Conservation (phyloP, 208 protist species). For the Crithidia fasciculata region DNA sequence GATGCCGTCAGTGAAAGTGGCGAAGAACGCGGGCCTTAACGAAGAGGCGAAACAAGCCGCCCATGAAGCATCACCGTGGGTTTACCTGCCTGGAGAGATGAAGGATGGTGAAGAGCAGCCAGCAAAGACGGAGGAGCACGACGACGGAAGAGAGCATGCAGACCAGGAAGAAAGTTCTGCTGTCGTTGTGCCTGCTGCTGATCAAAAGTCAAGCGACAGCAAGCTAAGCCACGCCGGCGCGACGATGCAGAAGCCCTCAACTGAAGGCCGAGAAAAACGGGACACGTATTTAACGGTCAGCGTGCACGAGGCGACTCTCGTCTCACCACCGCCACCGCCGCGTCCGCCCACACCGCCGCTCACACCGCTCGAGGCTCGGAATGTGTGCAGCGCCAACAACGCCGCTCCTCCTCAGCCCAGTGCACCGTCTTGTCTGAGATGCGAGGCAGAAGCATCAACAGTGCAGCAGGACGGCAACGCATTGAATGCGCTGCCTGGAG, state of each 20-base stretch:
- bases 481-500: too few relatives aligned
- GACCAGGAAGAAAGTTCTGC: too few relatives aligned
- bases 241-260: too few relatives aligned
- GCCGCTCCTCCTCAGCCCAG: too few relatives aligned
- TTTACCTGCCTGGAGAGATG: not conserved
- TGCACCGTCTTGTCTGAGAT: too few relatives aligned
- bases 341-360: constrained; percentile 3
- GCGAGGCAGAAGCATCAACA: too few relatives aligned
- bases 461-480: too few relatives aligned
- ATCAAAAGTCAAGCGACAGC: not conserved
- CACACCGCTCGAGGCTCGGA: not conserved
- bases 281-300: too few relatives aligned
- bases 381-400: not conserved
- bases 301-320: too few relatives aligned
- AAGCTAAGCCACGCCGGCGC: not conserved
- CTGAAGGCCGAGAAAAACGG: too few relatives aligned
- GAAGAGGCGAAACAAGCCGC: not conserved
- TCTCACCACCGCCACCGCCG: not conserved
- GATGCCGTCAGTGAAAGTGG: not conserved
- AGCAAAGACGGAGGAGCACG: not conserved
- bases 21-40: not conserved
- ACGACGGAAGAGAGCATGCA: not conserved
- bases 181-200: too few relatives aligned
- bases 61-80: not conserved
- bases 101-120: not conserved